phyloP scores from a whole-genome alignment of 345 rosid genomes.

The Tarenaya hassleriana region DNA sequence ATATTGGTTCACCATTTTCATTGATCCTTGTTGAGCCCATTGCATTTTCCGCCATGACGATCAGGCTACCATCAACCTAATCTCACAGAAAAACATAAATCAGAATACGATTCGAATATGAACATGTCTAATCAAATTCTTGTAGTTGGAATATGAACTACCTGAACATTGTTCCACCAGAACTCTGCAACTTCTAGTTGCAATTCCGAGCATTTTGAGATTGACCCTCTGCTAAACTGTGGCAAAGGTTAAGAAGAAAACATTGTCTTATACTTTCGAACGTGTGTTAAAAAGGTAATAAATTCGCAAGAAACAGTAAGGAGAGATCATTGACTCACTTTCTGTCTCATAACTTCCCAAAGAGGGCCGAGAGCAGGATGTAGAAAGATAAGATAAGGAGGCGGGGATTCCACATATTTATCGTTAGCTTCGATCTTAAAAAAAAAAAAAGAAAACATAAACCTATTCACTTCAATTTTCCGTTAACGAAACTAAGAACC shows the following conservation, averaged over 20 bases:
- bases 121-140: too few species aligned
- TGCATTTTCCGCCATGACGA: constrained; percentile 57
- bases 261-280: too few species aligned
- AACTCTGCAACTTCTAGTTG: constrained; percentile 88
- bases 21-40: constrained; percentile 59
- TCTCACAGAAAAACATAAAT: constrained; percentile 20
- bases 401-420: constrained; percentile 53
- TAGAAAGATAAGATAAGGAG: constrained; percentile 78
- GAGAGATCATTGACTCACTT: constrained; percentile 37
- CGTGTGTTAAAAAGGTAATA: too few species aligned
- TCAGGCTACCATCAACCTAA: constrained; percentile 85
- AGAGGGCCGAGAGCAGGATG: constrained; percentile 95
- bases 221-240: constrained; percentile 74
- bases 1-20: constrained; percentile 49
- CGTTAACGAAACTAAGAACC: too few species aligned
- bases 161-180: constrained; percentile 87
- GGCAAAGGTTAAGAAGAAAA: constrained; percentile 8
- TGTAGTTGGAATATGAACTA: too few species aligned
- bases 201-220: constrained; percentile 72
- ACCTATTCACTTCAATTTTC: too few species aligned
- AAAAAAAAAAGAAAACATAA: too few species aligned
- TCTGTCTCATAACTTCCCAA: constrained; percentile 87
- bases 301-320: too few species aligned
- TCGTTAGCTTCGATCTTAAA: constrained; percentile 61
- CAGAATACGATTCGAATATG: neutral